Conservation (phyloP, 352 stramenopile species). For the Globisporangium apiculatum region DNA sequence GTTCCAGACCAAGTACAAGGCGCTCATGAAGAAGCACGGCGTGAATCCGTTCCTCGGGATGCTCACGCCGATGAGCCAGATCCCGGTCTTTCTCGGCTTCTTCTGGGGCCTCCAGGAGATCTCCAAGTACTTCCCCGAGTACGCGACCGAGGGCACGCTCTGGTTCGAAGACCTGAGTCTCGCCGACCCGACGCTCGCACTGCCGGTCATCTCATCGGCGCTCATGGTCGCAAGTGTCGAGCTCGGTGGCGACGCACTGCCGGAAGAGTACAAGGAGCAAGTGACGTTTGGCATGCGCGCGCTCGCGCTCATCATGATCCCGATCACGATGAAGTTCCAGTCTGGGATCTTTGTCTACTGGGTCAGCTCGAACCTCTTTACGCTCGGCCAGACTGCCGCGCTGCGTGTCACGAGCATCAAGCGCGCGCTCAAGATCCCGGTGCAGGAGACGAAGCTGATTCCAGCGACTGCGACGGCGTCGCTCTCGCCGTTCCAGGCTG, state of each 20-base stretch:
- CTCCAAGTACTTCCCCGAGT: slow-evolving; percentile 75
- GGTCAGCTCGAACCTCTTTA: slow-evolving; percentile 82
- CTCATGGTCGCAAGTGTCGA: slow-evolving; percentile 77
- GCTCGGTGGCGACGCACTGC: slow-evolving; percentile 58
- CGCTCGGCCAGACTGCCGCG: slow-evolving; percentile 48
- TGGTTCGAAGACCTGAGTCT: slow-evolving; percentile 80
- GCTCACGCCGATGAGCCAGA: slow-evolving; percentile 62
- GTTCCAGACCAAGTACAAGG: slow-evolving; percentile 72
- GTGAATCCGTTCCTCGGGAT: slow-evolving; percentile 74
- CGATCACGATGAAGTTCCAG: slow-evolving; percentile 78
- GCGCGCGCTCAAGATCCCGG: slow-evolving; percentile 43
- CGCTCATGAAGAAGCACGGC: slow-evolving; percentile 76
- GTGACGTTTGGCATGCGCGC: slow-evolving; percentile 75
- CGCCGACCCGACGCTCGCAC: slow-evolving; percentile 58
- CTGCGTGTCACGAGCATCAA: slow-evolving; percentile 55
- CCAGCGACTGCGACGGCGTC: slow-evolving; percentile 22
- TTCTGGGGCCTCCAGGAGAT: slow-evolving; percentile 82
- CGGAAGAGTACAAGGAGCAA: slow-evolving; percentile 55
- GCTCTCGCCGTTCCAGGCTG: slow-evolving; percentile 66
- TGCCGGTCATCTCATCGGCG: slow-evolving; percentile 77
- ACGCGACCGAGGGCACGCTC: slow-evolving; percentile 59
- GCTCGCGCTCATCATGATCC: slow-evolving; percentile 64
- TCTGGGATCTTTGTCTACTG: slow-evolving; percentile 85
- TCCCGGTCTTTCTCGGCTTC: slow-evolving; percentile 80
- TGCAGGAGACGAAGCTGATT: slow-evolving; percentile 28